Conservation (phyloP, 2,329 filamentous ascomycete genomes). For the Ophiostoma triangulosporum region DNA sequence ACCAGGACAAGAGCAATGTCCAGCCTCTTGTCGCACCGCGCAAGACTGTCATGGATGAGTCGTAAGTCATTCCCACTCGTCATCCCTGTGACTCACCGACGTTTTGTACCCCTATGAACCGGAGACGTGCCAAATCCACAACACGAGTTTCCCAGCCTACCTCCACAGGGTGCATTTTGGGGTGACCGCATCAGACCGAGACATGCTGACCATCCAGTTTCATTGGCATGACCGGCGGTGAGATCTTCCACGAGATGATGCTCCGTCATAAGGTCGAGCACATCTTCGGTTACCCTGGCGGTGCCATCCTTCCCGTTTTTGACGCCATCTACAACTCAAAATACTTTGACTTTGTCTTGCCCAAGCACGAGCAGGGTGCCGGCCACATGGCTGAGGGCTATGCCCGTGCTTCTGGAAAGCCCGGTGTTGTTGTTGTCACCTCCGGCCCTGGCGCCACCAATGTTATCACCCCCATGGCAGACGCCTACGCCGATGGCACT, state of each 20-base stretch:
- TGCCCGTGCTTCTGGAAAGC: constrained; percentile 82
- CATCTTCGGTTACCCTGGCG: constrained; percentile 86
- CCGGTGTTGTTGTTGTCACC: constrained; percentile 90
- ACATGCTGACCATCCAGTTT: constrained; percentile 40
- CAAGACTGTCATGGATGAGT: constrained; percentile 60
- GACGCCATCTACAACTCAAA: constrained; percentile 98
- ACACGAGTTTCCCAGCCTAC: neutral
- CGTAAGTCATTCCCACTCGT: constrained; percentile 38
- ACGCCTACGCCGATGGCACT: constrained; percentile 88
- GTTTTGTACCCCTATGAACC: neutral
- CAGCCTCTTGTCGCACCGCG: constrained; percentile 52
- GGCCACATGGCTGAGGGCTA: constrained; percentile 99
- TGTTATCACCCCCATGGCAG: constrained; percentile 90
- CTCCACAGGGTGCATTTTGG: neutral
- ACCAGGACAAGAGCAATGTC: constrained; percentile 45
- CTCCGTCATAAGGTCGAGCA: constrained; percentile 82
- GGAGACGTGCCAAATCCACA: neutral
- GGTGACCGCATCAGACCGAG: no score
- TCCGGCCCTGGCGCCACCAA: constrained; percentile 96
- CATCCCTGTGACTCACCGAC: neutral
- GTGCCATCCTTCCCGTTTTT: constrained; percentile 93
- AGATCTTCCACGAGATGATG: constrained; percentile 99
- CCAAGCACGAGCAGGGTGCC: constrained; percentile 91
- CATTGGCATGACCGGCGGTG: constrained; percentile 86
- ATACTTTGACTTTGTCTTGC: constrained; percentile 92